Conservation (phyloP, 2,329 filamentous ascomycete genomes). For the Neurospora sp. region DNA sequence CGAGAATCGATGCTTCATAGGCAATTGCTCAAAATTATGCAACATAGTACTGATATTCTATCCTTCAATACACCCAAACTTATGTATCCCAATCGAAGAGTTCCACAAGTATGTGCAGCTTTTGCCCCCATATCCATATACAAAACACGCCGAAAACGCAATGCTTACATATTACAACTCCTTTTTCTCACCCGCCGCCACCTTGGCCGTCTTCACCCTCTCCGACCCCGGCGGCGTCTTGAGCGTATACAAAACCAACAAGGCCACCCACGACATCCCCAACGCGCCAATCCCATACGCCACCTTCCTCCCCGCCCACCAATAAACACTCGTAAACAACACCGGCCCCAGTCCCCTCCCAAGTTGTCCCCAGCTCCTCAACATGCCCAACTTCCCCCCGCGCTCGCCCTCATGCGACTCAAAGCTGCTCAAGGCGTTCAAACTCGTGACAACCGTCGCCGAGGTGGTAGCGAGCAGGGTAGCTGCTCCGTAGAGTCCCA, state of each 20-base stretch:
- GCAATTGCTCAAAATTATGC: not conserved
- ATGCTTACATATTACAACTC: slow-evolving; percentile 7
- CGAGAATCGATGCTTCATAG: not conserved
- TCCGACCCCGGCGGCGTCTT: slow-evolving; percentile 47
- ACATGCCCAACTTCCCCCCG: slow-evolving; percentile 75
- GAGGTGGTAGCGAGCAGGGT: slow-evolving; percentile 81
- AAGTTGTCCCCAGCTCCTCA: slow-evolving; percentile 75
- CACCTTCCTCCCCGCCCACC: slow-evolving; percentile 87
- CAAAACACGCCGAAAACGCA: no score
- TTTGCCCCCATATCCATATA: no score
- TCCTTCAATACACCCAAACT: not conserved
- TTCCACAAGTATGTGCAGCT: not conserved
- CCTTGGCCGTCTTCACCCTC: slow-evolving; percentile 2
- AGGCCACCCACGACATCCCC: slow-evolving; percentile 67
- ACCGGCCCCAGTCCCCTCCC: slow-evolving; percentile 81
- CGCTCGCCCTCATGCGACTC: slow-evolving; percentile 73
- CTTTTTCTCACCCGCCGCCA: slow-evolving; percentile 10
- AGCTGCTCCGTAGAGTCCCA: slow-evolving; percentile 70
- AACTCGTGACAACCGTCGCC: slow-evolving; percentile 85
- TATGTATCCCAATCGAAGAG: not conserved
- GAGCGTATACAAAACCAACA: slow-evolving; percentile 60
- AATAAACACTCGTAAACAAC: slow-evolving; percentile 90
- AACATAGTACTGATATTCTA: not conserved
- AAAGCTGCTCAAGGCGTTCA: slow-evolving; percentile 87
- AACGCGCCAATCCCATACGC: slow-evolving; percentile 75